Base-by-base conservation (phyloP, 2,329 filamentous ascomycete species). In the Lizonia empirigonia region DNA sequence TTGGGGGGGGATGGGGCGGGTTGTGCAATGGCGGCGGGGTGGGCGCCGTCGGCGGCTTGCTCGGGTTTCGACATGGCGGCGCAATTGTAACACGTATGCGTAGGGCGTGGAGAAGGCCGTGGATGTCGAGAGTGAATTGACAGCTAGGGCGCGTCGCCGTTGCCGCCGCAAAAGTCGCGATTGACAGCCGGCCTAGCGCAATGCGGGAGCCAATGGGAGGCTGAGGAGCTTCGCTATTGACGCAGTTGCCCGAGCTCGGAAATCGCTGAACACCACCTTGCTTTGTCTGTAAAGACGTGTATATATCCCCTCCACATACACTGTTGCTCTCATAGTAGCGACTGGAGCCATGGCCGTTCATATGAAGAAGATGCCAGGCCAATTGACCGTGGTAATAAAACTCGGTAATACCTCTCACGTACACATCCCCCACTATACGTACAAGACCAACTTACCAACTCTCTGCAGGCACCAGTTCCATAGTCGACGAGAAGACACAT, bases 401-500 rank as follows among this genome's bases (percentile, higher is more conserved):
- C 83, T 95, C 59, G 90, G 90, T 94, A 82, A 63, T 63, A 63
- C 40, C 44, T 48, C 39, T 50, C 60, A 57, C 62, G 68, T 71
- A 69, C 52, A 57, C 23, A 32, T 23, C 38, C 52, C 53, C 58
- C 51, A 30, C 53, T 58, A 46, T 44, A 23, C 51, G 48, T 53
- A 54, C 50, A 55, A 60, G 60, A 60, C 53, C 53, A 44, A 63
- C 65, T 65, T 64, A 70, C 65, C 66, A 63, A 52, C 37, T 58
- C 50, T 42, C 40, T 44, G 9, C 63, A 99, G 94, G 94, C 65
- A 97, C 94, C 37, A 97, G 91, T 74, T 97, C 94, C n/a, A 97
- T 99, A 63, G 92, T 99, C 59, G 91, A 97, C 76, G 94, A 99
- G 73, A 89, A 87, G 70, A 96, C 90, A 18, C 94, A 96, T 76